A percentile compares a stretch with the other conserved stretches of the same genome.
Conservation (phyloP, 1,284 basidiomycete genomes). For the Thelephora terrestris region DNA sequence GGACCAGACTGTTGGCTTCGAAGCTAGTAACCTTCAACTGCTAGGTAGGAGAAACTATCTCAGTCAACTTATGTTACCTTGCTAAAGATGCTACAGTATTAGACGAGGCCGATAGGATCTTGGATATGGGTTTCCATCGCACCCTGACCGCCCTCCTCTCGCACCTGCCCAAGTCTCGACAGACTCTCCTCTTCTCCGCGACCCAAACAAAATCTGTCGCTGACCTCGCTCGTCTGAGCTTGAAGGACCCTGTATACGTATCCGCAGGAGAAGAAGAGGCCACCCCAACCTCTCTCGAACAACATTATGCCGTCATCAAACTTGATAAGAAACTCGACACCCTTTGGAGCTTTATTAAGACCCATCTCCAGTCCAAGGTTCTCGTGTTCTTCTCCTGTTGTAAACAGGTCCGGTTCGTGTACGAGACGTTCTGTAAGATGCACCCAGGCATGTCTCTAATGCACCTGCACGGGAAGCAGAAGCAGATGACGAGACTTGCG, state of each 20-base stretch:
- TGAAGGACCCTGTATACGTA: constrained; percentile 77
- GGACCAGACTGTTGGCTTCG: constrained; percentile 96
- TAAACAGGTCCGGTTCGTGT: constrained; percentile 97
- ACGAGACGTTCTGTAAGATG: constrained; percentile 91
- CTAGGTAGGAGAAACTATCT: constrained; percentile 51
- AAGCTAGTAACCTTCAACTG: constrained; percentile 82
- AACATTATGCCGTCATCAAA: constrained; percentile 81
- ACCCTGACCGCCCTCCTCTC: constrained; percentile 86
- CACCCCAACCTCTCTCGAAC: constrained; percentile 70
- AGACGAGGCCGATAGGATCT: constrained; percentile 93
- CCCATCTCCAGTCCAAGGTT: constrained; percentile 85
- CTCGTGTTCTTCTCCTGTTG: constrained; percentile 94
- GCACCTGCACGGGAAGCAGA: constrained; percentile 95
- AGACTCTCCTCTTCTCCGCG: constrained; percentile 94
- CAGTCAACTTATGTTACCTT: background rate
- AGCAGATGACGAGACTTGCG: constrained; percentile 79
- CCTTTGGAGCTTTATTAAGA: constrained; percentile 93
- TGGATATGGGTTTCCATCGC: constrained; percentile 92
- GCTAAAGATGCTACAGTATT: constrained; percentile 47
- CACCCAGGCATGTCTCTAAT: constrained; percentile 90
- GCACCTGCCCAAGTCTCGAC: constrained; percentile 78
- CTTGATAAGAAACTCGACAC: constrained; percentile 88
- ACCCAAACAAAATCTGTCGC: constrained; percentile 90
- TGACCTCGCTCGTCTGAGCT: constrained; percentile 84
- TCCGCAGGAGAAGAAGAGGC: constrained; percentile 46